Conservation (phyloP, 257 asterid genomes). For the Henckelia pumila region DNA sequence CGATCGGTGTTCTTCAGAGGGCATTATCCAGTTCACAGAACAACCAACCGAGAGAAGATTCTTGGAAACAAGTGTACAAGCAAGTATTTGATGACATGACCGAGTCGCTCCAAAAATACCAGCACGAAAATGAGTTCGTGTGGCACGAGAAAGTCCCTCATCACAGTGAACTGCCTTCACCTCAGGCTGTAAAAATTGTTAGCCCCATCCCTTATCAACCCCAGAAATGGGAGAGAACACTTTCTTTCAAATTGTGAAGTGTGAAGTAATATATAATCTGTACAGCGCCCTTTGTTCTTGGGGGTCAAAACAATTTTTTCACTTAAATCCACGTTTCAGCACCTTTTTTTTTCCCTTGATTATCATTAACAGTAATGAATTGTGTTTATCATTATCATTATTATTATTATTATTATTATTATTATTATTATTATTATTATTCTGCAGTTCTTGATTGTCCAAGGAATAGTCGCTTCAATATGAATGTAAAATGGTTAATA, state of each 20-base stretch:
- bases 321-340: no score
- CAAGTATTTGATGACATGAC: constrained; percentile 37
- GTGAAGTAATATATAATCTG: constrained; percentile 12
- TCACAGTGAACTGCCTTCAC: constrained; percentile 36
- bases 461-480: no score
- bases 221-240: constrained; percentile 40
- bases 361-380: not conserved
- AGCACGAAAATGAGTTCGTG: constrained; percentile 59
- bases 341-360: not conserved
- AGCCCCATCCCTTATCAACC: constrained; percentile 41
- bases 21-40: constrained; percentile 36
- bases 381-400: not conserved
- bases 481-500: no score
- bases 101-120: constrained; percentile 41
- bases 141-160: constrained; percentile 50
- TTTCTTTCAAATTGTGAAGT: constrained; percentile 32
- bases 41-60: constrained; percentile 44
- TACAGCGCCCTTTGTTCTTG: constrained; percentile 2
- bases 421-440: no score
- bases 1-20: constrained; percentile 51
- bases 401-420: no score
- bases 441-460: not conserved
- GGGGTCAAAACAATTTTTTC: not conserved
- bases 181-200: constrained; percentile 47
- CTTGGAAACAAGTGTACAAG: constrained; percentile 42